phyloP scores from a whole-genome alignment of 139 green algal species.

The Spirogloea muscicola region DNA sequence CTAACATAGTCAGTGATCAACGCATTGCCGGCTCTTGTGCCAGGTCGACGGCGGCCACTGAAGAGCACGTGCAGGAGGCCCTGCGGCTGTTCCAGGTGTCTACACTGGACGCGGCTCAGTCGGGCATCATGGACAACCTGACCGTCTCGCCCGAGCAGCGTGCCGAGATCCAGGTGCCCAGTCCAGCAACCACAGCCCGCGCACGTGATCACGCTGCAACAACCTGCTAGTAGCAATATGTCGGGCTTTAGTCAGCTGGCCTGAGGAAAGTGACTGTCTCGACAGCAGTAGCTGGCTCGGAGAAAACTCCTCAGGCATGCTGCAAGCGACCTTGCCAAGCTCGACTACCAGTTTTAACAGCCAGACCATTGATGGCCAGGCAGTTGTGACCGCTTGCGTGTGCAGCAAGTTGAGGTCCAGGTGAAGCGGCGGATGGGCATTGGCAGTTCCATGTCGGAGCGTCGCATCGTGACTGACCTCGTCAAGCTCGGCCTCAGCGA shows the following conservation, averaged over 20 bases:
- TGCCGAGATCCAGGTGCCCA: conserved; percentile 37
- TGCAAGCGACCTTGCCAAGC: not conserved
- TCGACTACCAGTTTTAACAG: not conserved
- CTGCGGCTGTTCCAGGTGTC: conserved; percentile 77
- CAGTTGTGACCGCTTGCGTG: not conserved
- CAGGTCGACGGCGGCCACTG: conserved; percentile 53
- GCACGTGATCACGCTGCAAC: not conserved
- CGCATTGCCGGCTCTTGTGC: not conserved
- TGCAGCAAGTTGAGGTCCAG: conserved; percentile 65
- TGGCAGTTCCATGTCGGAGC: conserved; percentile 50
- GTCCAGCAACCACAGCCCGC: too few relatives aligned
- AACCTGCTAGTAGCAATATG: conserved; percentile 22
- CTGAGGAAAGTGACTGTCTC: not conserved
- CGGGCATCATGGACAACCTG: conserved; percentile 53
- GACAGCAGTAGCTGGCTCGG: not conserved
- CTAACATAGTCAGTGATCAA: not conserved
- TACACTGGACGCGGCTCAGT: conserved; percentile 51
- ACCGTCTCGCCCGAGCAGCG: conserved; percentile 70
- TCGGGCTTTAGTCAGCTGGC: conserved; percentile 7
- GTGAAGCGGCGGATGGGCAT: conserved; percentile 73
- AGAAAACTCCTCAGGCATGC: not conserved
- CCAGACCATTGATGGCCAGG: not conserved
- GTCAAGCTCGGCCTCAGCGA: conserved; percentile 27
- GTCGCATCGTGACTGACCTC: conserved; percentile 38
- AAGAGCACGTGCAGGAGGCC: conserved; percentile 73